Evolutionary conservation across 768 basidiomycete genomes (phyloP).

Genomic region (Lactarius hengduanensis): DNA sequence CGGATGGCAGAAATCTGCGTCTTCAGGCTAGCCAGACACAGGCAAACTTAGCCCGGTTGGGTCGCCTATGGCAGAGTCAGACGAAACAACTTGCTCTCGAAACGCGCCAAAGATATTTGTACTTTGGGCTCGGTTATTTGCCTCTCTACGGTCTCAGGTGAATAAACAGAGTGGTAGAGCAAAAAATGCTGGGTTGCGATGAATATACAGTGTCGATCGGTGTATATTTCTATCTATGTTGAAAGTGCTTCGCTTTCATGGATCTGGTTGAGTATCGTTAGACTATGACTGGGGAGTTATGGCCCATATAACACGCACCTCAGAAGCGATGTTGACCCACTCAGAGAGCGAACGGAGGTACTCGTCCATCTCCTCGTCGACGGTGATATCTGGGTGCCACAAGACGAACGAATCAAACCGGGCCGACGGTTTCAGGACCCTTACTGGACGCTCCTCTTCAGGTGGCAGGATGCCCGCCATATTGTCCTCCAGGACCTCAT

Average conservation of each 20-base stretch:
- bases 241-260: slow-evolving; percentile 9
- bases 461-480: slow-evolving; percentile 25
- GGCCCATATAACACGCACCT: slow-evolving; percentile 44
- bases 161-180: neutral
- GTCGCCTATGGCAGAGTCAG: neutral
- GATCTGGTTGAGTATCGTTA: slow-evolving; percentile 12
- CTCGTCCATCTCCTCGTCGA: slow-evolving; percentile 69
- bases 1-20: neutral
- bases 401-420: slow-evolving; percentile 68
- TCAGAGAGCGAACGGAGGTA: slow-evolving; percentile 67
- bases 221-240: neutral
- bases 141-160: neutral
- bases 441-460: slow-evolving; percentile 33
- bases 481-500: slow-evolving; percentile 23
- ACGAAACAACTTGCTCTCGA: neutral
- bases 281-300: neutral
- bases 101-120: neutral
- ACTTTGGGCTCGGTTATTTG: neutral
- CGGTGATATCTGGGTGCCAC: slow-evolving; percentile 72
- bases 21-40: neutral
- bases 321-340: slow-evolving; percentile 63
- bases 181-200: neutral
- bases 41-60: neutral
- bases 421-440: slow-evolving; percentile 46
- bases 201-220: neutral